These are phyloP conservation scores for Domatiomyces catenatus DNA, from an alignment of 2,329 filamentous ascomycete genomes.

Conservation along the genomic window DNA sequence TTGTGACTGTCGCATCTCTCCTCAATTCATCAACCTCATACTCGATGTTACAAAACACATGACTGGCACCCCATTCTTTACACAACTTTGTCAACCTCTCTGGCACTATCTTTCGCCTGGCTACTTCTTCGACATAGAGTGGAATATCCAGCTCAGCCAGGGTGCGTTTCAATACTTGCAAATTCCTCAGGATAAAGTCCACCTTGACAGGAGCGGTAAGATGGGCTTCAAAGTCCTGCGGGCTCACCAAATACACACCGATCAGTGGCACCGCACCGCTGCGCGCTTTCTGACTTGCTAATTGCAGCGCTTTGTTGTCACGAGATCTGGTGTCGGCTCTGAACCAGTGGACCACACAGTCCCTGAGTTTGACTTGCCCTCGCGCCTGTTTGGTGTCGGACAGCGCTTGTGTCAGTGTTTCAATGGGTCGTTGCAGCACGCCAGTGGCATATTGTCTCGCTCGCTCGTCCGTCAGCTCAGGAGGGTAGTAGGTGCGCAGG, in stretches of 20 bases:
- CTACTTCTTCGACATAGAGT: slow-evolving; percentile 56
- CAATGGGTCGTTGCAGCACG: slow-evolving; percentile 56
- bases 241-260: slow-evolving; percentile 63
- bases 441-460: slow-evolving; percentile 59
- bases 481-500: slow-evolving; percentile 62
- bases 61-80: slow-evolving; percentile 55
- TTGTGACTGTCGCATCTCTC: slow-evolving; percentile 54
- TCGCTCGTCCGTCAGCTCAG: slow-evolving; percentile 69
- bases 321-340: slow-evolving; percentile 60
- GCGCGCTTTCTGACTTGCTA: slow-evolving; percentile 53
- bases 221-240: slow-evolving; percentile 74
- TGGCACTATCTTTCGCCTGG: slow-evolving; percentile 48
- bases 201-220: slow-evolving; percentile 56
- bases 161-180: slow-evolving; percentile 50
- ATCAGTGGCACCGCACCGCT: slow-evolving; percentile 56
- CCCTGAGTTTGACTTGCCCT: slow-evolving; percentile 36
- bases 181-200: slow-evolving; percentile 63
- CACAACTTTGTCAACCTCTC: slow-evolving; percentile 49
- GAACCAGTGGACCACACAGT: slow-evolving; percentile 76
- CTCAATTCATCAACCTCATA: slow-evolving; percentile 85
- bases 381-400: slow-evolving; percentile 43
- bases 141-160: slow-evolving; percentile 60
- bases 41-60: slow-evolving; percentile 71
- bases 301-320: slow-evolving; percentile 58
- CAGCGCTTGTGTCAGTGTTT: slow-evolving; percentile 47